Base-by-base conservation (phyloP, 176 grass and related monocot species). In the Canna indica region DNA sequence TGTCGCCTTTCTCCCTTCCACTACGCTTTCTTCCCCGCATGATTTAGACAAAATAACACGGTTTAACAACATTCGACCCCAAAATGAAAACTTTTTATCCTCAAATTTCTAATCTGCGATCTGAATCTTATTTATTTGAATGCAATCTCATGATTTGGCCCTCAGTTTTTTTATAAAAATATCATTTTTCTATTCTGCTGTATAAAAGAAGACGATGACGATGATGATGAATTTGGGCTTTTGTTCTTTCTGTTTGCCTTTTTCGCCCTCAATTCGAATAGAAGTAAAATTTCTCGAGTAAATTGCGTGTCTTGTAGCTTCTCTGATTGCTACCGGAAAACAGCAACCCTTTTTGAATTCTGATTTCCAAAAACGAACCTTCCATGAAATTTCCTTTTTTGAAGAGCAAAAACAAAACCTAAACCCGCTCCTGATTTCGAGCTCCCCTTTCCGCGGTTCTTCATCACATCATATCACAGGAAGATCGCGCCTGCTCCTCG, bases 401-500 rank as follows among this genome's bases (percentile, higher is more conserved):
- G 18, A 50, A 50, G 47, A 50, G 18, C 47, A 50, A 5, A 50
- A 18, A 50, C 18, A 3, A 50, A 54, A 20, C 20, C 6, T 6
- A 4, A 1, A 54, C 22, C 4, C 4, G 16, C 17, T 54, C 7
- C 17, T 54, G 20, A 54, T 54, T n/a, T 54, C 50, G 50, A 54
- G 17, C 5, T 18, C 17, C 22, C 20, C 16, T n/a, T 54, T n/a
- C 17, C 20, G 50, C 9, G 41, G 1, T 44, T 44, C 41, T 4
- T 44, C 41, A 44, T 44, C 7, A 44, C 59, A 62, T 78, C 7
- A 44, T 29, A 62, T 78, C 72, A 3, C 70, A 88, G 85, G 81
- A 81, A 1, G 75, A 81, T 57, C 2, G 26, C 54, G 78, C 78
- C 36, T 71, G 77, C 74, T 81, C 81, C 7, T 74, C 77, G 27